Base-by-base conservation (phyloP, 2,329 filamentous ascomycete genomes). In the Ophiostoma perfectum region DNA sequence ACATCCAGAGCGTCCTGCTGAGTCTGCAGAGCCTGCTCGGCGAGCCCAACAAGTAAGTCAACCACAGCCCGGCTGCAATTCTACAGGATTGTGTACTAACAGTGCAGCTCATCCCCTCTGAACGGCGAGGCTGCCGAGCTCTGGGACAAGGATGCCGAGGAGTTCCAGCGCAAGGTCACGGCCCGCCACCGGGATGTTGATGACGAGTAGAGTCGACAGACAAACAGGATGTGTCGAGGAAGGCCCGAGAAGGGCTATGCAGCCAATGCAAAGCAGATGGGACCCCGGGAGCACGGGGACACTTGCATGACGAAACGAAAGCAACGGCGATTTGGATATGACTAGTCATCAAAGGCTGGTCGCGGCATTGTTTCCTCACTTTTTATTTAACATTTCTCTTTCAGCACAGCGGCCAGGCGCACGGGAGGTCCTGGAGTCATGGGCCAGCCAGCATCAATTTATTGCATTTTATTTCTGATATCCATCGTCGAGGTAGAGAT, bases 61-160 rank as follows among this genome's bases (percentile, higher is more conserved):
- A 1, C 1, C 42, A 45, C 42, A 11, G 7, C 2, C 42, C 3
- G 7, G 8, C 14, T 45, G 14, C 42, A 45, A 1, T 16, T 0
- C 18, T 42, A 8, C 3, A 55, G 12, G 12, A 63, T 12, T 27
- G 36, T 44, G 5, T 27, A 38, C 75, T 75, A 73, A 73, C 71
- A 72, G 2, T n/a, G 64, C 71, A 98, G 94, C 78, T 88, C 95
- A 70, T 97, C 92, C 73, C 95, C 95, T 2, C 83, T 99, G 72
- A 99, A 99, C 75, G 96, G 93, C 70, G 93, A 99, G 79, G 95
- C 95, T 42, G 95, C 96, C 16, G 91, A 97, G 78, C 84, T 99
- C 58, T 99, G 95, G 93, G 94, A 97, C 78, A 92, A 89, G 74
- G 88, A 98, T 77, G 83, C 88, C 49, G 88, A 86, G 63, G 92